phyloP scores from a whole-genome alignment of 2,329 filamentous ascomycete genomes.

The Bipolaris gigantea region DNA sequence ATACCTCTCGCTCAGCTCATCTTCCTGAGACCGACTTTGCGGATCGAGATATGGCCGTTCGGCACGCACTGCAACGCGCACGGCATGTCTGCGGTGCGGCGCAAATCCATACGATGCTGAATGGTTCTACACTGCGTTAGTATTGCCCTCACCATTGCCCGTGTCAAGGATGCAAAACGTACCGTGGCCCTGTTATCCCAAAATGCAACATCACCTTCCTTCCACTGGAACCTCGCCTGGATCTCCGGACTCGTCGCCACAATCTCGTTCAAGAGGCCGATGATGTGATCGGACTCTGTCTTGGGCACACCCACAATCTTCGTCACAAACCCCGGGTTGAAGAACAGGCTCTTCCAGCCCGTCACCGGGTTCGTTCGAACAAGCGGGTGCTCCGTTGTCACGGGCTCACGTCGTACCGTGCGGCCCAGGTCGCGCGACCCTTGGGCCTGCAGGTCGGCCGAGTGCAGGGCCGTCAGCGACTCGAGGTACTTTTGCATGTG shows the following conservation, averaged over 20 bases:
- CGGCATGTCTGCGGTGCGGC: conserved; percentile 59
- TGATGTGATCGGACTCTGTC: conserved; percentile 57
- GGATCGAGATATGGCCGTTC: conserved; percentile 52
- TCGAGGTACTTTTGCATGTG: conserved; percentile 62
- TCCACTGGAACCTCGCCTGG: conserved; percentile 68
- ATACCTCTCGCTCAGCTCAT: conserved; percentile 53
- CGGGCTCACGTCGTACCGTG: conserved; percentile 55
- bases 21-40: conserved; percentile 57
- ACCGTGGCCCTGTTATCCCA: conserved; percentile 67
- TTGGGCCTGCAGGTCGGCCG: conserved; percentile 57
- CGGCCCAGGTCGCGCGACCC: conserved; percentile 55
- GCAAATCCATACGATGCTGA: conserved; percentile 60
- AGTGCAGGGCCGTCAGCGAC: conserved; percentile 59
- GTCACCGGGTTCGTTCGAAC: conserved; percentile 64
- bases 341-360: conserved; percentile 63
- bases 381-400: conserved; percentile 60
- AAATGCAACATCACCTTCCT: conserved; percentile 65
- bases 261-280: conserved; percentile 57
- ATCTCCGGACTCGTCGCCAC: conserved; percentile 65
- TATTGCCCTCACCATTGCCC: neutral
- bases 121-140: conserved; percentile 50
- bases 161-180: neutral
- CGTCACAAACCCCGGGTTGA: conserved; percentile 61
- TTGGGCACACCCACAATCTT: conserved; percentile 62
- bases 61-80: conserved; percentile 53